A percentile compares a stretch with the other conserved stretches of the same genome.
Conservation (phyloP, 768 basidiomycete species). For the Tricholoma sp. region DNA sequence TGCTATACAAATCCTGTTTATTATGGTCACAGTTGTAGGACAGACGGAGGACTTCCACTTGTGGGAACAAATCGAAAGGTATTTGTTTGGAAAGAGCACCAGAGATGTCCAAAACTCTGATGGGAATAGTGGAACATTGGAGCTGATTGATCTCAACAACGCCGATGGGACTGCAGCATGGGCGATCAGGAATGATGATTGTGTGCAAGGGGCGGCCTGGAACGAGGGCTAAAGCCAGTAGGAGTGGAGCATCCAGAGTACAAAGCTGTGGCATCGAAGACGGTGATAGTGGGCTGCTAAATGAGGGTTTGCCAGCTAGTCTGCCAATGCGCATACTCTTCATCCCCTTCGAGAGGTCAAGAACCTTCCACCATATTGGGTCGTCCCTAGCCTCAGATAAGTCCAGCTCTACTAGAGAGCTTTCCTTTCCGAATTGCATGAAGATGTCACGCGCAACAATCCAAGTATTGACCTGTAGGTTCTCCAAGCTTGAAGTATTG, state of each 20-base stretch:
- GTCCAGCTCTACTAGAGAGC: conserved; percentile 2
- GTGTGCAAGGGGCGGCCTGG: conserved; percentile 4
- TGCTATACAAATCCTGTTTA: background rate
- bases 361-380: conserved; percentile 1
- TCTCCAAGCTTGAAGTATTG: background rate
- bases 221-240: conserved; percentile 1
- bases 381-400: background rate
- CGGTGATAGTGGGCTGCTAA: background rate
- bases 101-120: background rate
- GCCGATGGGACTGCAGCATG: background rate
- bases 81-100: background rate
- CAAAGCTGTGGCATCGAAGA: conserved; percentile 9
- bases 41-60: background rate
- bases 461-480: background rate
- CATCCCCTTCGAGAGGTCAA: conserved; percentile 3
- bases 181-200: conserved; percentile 1
- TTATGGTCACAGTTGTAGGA: background rate
- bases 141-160: background rate
- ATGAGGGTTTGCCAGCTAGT: background rate
- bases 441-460: background rate
- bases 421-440: background rate
- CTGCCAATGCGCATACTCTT: background rate
- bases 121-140: background rate
- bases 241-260: conserved; percentile 2
- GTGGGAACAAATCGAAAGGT: background rate